Base-by-base conservation (phyloP, 164 flowering plant species). In the Magnolia changhungtana region DNA sequence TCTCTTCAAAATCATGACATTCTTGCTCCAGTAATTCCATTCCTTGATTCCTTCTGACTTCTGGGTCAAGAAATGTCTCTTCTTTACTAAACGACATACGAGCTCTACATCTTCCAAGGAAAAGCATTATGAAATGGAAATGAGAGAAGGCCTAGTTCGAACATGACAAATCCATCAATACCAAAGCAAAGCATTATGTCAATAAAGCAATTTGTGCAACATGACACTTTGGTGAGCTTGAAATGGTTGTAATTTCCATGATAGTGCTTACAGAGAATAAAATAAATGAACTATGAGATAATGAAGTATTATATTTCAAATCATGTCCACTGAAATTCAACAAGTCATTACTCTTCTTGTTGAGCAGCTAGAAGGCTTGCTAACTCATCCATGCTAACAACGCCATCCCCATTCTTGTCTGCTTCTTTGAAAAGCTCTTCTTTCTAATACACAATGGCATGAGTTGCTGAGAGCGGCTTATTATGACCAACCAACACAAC, bases 361-460 rank as follows among this genome's bases (percentile, higher is more conserved):
- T 94, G 90, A 79, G 80, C 58, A 64, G 97, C 89, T 74, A 96
- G 91, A 83, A 92, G 96, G 20, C 71, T 79, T 77, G 95, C 94
- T 88, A 96, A 85, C 84, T 96, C 99, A 82, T 96, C 99, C 78
- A 92, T 80, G 89, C 93, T 90, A 65, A 96, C 99, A 81, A 81
- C 87, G 74, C 94, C 97, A 87, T 96, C 95, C 79, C 87, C 88
- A 80, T 93, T 90, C 77, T 72, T 77, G 84, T 93, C 99, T 77
- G 95, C 99, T 8, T 87, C 88, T 83, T 86, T 84, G 78, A 96
- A 96, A 75, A 96, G 92, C 79, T 91, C 98, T 80, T 91, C 90
- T 91, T 89, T 96, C 99, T 96, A 80, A 69, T 11, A 83, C 79
- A 76, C 76, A 77, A 81, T 51, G 52, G 8, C 72, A 78, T 16